Evolutionary conservation across 495 filamentous ascomycete species (phyloP).

Genomic region (Xylaria acuta): DNA sequence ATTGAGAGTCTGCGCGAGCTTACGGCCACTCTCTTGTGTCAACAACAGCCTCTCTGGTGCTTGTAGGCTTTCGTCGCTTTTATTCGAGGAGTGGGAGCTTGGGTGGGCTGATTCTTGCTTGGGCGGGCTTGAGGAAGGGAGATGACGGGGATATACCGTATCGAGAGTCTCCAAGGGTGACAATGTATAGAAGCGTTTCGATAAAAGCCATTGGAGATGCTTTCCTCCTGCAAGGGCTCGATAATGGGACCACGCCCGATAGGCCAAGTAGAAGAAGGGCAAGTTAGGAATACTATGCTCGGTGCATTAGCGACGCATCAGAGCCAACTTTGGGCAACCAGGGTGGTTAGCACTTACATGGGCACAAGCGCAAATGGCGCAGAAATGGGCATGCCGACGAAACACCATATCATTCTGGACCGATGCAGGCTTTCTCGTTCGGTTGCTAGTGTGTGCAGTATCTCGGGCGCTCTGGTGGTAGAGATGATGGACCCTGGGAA

Average conservation of each 20-base stretch:
- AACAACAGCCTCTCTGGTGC: slow-evolving; percentile 63
- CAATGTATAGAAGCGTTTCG: slow-evolving; percentile 69
- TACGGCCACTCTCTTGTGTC: slow-evolving; percentile 63
- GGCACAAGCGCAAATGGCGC: slow-evolving; percentile 82
- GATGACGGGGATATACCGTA: slow-evolving; percentile 65
- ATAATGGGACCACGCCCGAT: slow-evolving; percentile 74
- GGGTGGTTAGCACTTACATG: slow-evolving; percentile 63
- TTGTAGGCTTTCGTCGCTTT: slow-evolving; percentile 36
- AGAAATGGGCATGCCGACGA: slow-evolving; percentile 83
- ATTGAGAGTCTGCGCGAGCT: slow-evolving; percentile 72
- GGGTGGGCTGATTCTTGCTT: slow-evolving; percentile 35
- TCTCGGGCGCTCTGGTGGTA: slow-evolving; percentile 60
- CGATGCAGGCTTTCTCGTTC: slow-evolving; percentile 81
- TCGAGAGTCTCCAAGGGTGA: slow-evolving; percentile 71
- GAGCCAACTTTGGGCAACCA: background rate
- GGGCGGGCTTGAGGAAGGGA: slow-evolving; percentile 20
- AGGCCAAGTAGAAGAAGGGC: slow-evolving; percentile 96
- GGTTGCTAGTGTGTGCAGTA: slow-evolving; percentile 72
- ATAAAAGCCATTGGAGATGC: slow-evolving; percentile 80
- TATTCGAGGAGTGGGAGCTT: slow-evolving; percentile 44
- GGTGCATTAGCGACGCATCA: slow-evolving; percentile 10
- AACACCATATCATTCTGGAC: slow-evolving; percentile 76
- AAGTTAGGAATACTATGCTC: slow-evolving; percentile 80
- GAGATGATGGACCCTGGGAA: slow-evolving; percentile 76
- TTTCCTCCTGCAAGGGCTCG: slow-evolving; percentile 81